These are phyloP conservation scores for Hansenula lynferdii DNA, from an alignment of 1,139 yeast genomes.

Conservation along the genomic window DNA sequence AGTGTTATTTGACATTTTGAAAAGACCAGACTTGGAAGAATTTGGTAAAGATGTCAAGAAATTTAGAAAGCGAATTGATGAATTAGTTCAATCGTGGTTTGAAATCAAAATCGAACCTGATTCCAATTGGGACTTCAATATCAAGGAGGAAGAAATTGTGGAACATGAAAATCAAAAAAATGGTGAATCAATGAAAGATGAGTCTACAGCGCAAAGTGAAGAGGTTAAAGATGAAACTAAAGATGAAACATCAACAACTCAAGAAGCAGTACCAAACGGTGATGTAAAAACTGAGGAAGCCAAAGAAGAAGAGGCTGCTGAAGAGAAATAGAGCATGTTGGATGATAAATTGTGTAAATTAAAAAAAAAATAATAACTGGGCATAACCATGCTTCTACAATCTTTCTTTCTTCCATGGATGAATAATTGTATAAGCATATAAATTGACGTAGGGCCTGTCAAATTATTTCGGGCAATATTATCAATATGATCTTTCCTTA, in stretches of 20 bases:
- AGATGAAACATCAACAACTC: neutral
- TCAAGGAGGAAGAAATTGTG: constrained; percentile 17
- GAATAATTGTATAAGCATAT: no score
- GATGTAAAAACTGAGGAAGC: neutral
- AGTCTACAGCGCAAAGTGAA: constrained; percentile 15
- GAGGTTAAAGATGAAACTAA: constrained; percentile 17
- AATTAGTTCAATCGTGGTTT: constrained; percentile 21
- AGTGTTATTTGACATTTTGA: constrained; percentile 25
- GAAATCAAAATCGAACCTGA: constrained; percentile 10
- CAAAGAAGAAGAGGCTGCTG: constrained; percentile 2
- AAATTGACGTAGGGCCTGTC: no score
- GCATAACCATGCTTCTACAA: no score
- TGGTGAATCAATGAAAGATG: constrained; percentile 6
- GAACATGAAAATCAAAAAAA: constrained; percentile 6
- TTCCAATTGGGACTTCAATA: constrained; percentile 20
- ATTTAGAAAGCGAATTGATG: constrained; percentile 14
- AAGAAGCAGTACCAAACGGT: neutral
- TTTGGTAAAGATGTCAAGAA: constrained; percentile 9
- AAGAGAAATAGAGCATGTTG: no score
- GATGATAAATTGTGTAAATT: no score
- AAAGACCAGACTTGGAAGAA: constrained; percentile 26
- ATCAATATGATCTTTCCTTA: no score
- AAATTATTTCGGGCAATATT: no score
- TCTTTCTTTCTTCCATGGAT: no score
- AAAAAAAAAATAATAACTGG: no score